phyloP scores from a whole-genome alignment of 495 filamentous ascomycete genomes.

The Trichocladium antarcticum region DNA sequence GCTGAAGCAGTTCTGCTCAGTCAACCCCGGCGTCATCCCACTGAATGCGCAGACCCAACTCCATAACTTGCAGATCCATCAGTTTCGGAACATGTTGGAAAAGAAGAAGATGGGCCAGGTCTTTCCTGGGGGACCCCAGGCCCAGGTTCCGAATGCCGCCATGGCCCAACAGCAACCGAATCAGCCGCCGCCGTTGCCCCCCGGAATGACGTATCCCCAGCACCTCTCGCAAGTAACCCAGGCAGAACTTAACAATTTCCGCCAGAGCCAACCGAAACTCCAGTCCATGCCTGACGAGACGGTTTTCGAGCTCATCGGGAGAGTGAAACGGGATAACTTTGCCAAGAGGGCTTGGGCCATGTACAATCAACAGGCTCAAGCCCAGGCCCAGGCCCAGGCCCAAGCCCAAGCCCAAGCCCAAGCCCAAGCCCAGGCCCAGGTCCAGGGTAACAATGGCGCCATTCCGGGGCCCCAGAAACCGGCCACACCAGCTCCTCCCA shows the following conservation, averaged over 20 bases:
- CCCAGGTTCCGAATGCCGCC: background rate
- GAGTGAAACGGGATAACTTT: background rate
- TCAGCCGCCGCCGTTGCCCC: background rate
- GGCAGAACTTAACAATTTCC: background rate
- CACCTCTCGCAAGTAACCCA: background rate
- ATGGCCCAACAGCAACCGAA: slow-evolving; percentile 13
- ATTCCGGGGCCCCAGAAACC: background rate
- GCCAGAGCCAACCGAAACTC: background rate
- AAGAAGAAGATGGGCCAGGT: background rate
- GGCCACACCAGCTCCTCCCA: background rate
- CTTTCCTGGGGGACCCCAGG: background rate
- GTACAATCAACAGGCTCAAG: background rate
- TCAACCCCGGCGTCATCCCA: slow-evolving; percentile 32
- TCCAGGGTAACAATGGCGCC: background rate
- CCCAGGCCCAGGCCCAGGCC: no score
- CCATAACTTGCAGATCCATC: slow-evolving; percentile 42
- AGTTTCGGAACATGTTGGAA: slow-evolving; percentile 33
- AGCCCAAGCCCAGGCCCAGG: background rate
- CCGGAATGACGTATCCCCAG: background rate
- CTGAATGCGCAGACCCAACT: slow-evolving; percentile 37
- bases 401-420: no score
- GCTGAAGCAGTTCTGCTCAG: slow-evolving; percentile 50
- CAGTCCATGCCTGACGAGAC: background rate
- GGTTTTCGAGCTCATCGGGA: background rate
- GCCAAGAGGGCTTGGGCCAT: slow-evolving; percentile 2